Evolutionary conservation across 805 yeast species (phyloP), one percentile per base, ranked within the genome.

Genomic region (Lachancea quebecensis): DNA sequence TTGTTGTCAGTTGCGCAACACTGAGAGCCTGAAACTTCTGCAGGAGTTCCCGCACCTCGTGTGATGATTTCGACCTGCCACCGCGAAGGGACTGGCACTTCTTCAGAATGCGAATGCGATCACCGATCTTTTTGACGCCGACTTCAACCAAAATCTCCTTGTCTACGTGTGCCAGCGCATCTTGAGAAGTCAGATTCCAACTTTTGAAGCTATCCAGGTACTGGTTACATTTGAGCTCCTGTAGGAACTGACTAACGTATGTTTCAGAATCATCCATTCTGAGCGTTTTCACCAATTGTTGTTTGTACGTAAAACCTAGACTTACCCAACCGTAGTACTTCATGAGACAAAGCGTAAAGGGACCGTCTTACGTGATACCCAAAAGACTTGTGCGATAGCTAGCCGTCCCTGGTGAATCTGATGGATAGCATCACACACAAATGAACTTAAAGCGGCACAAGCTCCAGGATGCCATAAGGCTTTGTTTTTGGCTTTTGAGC

Each of bases 51-150:
- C 50, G 48, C 32, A 56, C 45, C 37, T 54, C 54, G 2, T 48
- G 46, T 12, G 38, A 18, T 4, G 38, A n/a, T 11, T 47, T 42
- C 10, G 46, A 35, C 21, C 48, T 46, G 31, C 51, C 59, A 40
- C 65, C 79, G 54, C 35, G 68, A 61, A 58, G 25, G 17, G 41
- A 38, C 28, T 74, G 68, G 2, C 85, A 70, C 16, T 82, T 81
- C 12, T 77, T 68, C 55, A 82, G 78, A 10, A 91, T 64, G 27
- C 83, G 70, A 16, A 91, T 69, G 25, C 96, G 69, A 61, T 93
- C 98, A 1, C 98, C 97, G 12, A 91, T 77, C 51, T 78, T 82
- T n/a, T 55, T 50, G 10, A 91, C 64, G 0, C 96, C 95, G 10
- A 93, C 59, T 46, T 83, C 93, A 39, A 73, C 76, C 45, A 91